Base-by-base conservation (phyloP, 2,329 filamentous ascomycete genomes). In the Fusarium tuaranense region DNA sequence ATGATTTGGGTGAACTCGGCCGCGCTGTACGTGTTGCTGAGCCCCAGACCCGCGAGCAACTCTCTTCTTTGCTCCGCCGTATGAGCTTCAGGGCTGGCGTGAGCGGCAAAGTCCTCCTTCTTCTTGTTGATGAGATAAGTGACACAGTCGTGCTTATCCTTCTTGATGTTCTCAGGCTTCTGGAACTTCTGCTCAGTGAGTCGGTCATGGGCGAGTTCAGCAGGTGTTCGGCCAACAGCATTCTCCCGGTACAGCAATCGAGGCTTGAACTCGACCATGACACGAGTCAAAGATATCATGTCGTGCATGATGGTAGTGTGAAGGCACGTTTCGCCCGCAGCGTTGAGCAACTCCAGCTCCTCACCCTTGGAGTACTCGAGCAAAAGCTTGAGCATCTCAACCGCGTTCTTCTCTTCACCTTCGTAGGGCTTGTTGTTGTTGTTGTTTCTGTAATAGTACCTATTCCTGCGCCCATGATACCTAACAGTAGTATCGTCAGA, bases 211-310 rank as follows among this genome's bases (percentile, higher is more conserved):
- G 92, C 90, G 59, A 94, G 83, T 76, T 97, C 94, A 32, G 88
- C 86, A 0, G 94, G 92, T 0, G 94, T 97, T 18, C 89, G 88
- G 2, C 94, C 94, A 0, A 93, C 93, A 0, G 93, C 90, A 75
- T 95, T 95, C 80, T 97, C 94, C 25, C 91, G 89, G 75, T 89
- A 87, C 0, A 95, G 83, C 2, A 95, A 85, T 30, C 86, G 85
- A 0, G 92, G 89, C 20, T 89, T 86, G 73, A 84, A 84, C 12
- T 88, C 83, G 13, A 95, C 82, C 4, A 93, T 77, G 4, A 84
- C 77, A 16, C 84, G 81, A 44, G 84, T 76, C 2, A 88, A 74
- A 39, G 78, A 79, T 9, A 84, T 74, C 39, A 83, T 74, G 14
- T 82, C 76, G 9, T 81, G 79, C 65, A 82, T 79, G 22, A 91